Conservation (phyloP, 73 alveolate species). For the Stentor coeruleus region DNA sequence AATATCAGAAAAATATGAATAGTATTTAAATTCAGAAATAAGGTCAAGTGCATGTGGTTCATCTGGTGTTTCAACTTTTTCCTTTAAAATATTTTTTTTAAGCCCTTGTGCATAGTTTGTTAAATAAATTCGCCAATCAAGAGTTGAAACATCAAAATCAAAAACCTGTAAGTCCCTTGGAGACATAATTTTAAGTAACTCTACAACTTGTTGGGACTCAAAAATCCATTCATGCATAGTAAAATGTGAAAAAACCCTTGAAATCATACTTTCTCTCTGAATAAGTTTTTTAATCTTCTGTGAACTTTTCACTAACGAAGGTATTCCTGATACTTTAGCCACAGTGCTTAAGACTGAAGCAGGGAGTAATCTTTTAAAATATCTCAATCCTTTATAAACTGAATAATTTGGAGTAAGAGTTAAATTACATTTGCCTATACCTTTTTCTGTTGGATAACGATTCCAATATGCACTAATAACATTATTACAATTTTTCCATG, state of each 20-base stretch:
- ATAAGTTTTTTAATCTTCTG: conserved; percentile 46
- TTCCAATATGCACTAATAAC: conserved; percentile 32
- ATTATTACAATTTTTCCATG: conserved; percentile 53
- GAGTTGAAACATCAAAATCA: conserved; percentile 55
- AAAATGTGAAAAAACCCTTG: conserved; percentile 50
- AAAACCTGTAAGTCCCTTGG: conserved; percentile 48
- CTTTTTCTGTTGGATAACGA: conserved; percentile 46
- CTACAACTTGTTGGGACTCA: conserved; percentile 36
- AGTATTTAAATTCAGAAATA: conserved; percentile 26
- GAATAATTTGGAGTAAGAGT: conserved; percentile 33
- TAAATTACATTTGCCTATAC: conserved; percentile 27
- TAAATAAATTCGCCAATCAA: conserved; percentile 69
- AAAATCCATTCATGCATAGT: conserved; percentile 75
- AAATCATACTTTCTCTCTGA: conserved; percentile 52
- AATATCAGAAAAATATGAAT: conserved; percentile 59
- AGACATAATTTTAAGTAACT: conserved; percentile 16
- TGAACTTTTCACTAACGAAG: conserved; percentile 46
- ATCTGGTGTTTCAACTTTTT: conserved; percentile 59
- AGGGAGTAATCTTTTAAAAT: conserved; percentile 52
- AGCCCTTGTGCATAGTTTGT: conserved; percentile 71
- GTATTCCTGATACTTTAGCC: conserved; percentile 46
- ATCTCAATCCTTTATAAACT: conserved; percentile 46
- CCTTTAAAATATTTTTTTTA: conserved; percentile 68
- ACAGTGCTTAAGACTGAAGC: conserved; percentile 36
- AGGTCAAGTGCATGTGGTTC: conserved; percentile 44